Percentiles rank a stretch among this genome's conserved stretches.
Conservation (phyloP, 805 yeast species). For the Candida boleticola region DNA sequence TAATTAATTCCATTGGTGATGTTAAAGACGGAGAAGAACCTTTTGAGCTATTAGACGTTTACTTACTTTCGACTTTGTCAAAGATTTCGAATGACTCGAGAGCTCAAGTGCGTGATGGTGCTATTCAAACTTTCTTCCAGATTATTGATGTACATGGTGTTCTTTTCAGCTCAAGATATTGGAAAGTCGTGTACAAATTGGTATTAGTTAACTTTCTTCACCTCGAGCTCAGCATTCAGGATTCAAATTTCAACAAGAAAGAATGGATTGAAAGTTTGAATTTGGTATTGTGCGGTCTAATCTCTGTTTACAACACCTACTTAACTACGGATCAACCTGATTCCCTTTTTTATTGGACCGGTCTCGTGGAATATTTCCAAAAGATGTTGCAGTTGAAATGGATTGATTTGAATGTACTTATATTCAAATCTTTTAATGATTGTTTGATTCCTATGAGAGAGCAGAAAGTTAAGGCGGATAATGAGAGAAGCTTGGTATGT, state of each 20-base stretch:
- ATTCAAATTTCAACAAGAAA: slow-evolving; percentile 22
- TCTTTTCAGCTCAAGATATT: slow-evolving; percentile 44
- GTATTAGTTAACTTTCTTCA: slow-evolving; percentile 57
- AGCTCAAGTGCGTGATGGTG: slow-evolving; percentile 83
- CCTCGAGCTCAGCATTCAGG: slow-evolving; percentile 15
- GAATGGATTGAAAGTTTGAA: slow-evolving; percentile 63
- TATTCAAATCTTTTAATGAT: slow-evolving; percentile 54
- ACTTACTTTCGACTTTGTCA: slow-evolving; percentile 60
- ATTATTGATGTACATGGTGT: slow-evolving; percentile 71
- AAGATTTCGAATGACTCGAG: slow-evolving; percentile 62
- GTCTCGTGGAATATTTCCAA: slow-evolving; percentile 50
- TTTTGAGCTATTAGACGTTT: slow-evolving; percentile 24
- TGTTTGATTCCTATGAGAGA: slow-evolving; percentile 32
- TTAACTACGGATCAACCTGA: slow-evolving; percentile 32
- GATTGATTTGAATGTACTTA: slow-evolving; percentile 52
- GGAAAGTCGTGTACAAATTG: slow-evolving; percentile 66
- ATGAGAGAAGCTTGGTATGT: no score
- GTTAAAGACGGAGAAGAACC: slow-evolving; percentile 8
- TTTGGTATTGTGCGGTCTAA: slow-evolving; percentile 63
- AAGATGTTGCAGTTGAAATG: slow-evolving; percentile 38
- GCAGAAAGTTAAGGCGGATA: slow-evolving; percentile 10
- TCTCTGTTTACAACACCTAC: slow-evolving; percentile 57
- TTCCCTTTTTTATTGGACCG: slow-evolving; percentile 46
- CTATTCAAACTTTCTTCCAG: slow-evolving; percentile 84
- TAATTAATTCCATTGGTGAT: slow-evolving; percentile 9